A percentile compares a stretch with the other conserved stretches of the same genome.
Conservation (phyloP, 495 filamentous ascomycete genomes). For the Xylaria acuta region DNA sequence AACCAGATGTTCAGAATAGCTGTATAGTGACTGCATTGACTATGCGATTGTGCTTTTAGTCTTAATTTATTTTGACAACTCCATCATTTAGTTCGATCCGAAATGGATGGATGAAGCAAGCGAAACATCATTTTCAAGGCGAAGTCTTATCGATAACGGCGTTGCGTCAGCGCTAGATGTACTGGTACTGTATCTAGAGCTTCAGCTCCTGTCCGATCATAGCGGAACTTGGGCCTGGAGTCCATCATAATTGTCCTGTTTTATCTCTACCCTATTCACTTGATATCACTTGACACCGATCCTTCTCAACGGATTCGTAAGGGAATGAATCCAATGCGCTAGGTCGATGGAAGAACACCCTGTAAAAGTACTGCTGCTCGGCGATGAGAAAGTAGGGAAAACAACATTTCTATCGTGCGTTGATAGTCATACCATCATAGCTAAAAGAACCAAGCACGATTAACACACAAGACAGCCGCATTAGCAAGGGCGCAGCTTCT, state of each 20-base stretch:
- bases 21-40: background rate
- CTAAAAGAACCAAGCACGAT: background rate
- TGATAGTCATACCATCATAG: background rate
- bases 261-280: background rate
- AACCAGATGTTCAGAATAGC: too few species aligned
- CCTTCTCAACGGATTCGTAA: background rate
- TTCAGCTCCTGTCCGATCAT: background rate
- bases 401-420: constrained; percentile 88
- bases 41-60: background rate
- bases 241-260: background rate
- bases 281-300: background rate
- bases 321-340: background rate
- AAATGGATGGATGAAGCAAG: background rate
- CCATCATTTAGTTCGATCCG: background rate
- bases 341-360: constrained; percentile 51
- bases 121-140: background rate
- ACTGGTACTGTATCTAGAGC: background rate
- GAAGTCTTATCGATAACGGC: constrained; percentile 13
- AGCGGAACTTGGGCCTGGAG: background rate
- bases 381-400: constrained; percentile 83
- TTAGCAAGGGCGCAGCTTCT: constrained; percentile 51
- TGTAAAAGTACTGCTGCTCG: constrained; percentile 77
- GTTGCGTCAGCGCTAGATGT: background rate
- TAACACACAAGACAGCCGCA: constrained; percentile 41
- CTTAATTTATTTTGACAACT: background rate